Evolutionary conservation across 371 early-diverging fungal genomes (phyloP), one percentile per base, ranked within the genome.

Genomic region (Lichtheimia ornata): DNA sequence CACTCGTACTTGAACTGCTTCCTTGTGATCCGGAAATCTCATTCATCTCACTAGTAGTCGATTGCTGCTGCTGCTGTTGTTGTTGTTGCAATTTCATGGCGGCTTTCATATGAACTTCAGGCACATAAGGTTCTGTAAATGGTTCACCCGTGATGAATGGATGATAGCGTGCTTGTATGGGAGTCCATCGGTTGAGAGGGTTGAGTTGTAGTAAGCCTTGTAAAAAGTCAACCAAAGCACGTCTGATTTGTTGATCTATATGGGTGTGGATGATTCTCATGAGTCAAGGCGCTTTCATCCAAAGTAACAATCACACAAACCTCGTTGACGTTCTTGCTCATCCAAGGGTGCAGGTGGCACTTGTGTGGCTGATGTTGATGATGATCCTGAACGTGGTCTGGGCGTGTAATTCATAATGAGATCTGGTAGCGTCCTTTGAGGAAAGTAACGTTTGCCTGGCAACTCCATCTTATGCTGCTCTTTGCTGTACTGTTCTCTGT

Each of bases 71-170:
- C 24, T 44, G 43, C 25, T 20, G 30, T 24, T 43, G 45, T 20
- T 44, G 59, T 50, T 28, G 20, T 1, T 45, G 43, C 22, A 22
- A 40, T 41, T 56, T 47, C 41, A 62, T 56, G 41, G 62, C 62
- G 7, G 4, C 22, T 42, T 65, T 63, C 47, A 65, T 63, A 17
- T 70, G 62, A 11, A 17, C 30, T n/a, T 73, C 71, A 4, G 88
- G 87, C 12, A 77, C 61, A 55, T 84, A 88, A 15, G 81, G 77
- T 1, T 85, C 88, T 6, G 71, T 72, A 43, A 84, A 93, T n/a
- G 81, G 80, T 58, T 93, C 89, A 11, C 94, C 94, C 0, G 96
- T 96, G 55, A 97, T 89, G 66, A 98, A 97, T 2, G 98, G 99
- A 63, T 98, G 99, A 62, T 90, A 74, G 14, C 86, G 77, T 5